phyloP scores from a whole-genome alignment of 2,329 filamentous ascomycete genomes.

The Emericellopsis atlantica region DNA sequence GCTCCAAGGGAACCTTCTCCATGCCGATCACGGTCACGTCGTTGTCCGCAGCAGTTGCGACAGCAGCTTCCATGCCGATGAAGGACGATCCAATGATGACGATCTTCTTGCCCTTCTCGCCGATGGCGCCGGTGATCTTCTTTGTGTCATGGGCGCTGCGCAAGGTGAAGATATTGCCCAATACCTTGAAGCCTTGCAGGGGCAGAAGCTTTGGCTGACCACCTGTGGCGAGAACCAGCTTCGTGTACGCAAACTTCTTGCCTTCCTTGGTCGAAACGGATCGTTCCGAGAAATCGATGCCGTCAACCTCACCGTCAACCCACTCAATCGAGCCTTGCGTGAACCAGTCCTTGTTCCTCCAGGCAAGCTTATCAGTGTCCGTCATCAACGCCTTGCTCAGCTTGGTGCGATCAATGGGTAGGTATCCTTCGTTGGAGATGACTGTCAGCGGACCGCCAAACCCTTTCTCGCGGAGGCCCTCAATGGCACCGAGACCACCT shows the following conservation, averaged over 20 bases:
- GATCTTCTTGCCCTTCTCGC: slow-evolving; percentile 78
- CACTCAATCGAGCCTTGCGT: slow-evolving; percentile 45
- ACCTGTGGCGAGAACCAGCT: slow-evolving; percentile 82
- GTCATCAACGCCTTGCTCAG: slow-evolving; percentile 85
- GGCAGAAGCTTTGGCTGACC: slow-evolving; percentile 67
- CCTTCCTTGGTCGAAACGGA: slow-evolving; percentile 64
- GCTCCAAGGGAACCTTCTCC: slow-evolving; percentile 74
- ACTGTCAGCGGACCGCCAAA: slow-evolving; percentile 72
- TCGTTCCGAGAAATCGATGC: slow-evolving; percentile 64
- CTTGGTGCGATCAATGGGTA: slow-evolving; percentile 88
- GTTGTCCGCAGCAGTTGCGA: slow-evolving; percentile 68
- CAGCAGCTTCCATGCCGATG: slow-evolving; percentile 96
- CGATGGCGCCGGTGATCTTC: slow-evolving; percentile 66
- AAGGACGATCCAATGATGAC: slow-evolving; percentile 89
- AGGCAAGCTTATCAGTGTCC: slow-evolving; percentile 66
- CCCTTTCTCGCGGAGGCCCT: slow-evolving; percentile 71
- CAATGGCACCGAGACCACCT: slow-evolving; percentile 68
- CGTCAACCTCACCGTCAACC: slow-evolving; percentile 52
- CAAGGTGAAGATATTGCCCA: slow-evolving; percentile 79
- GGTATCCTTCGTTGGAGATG: slow-evolving; percentile 71
- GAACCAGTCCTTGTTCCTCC: slow-evolving; percentile 69
- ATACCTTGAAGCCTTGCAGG: slow-evolving; percentile 71
- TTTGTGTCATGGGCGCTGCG: slow-evolving; percentile 67
- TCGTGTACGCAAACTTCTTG: slow-evolving; percentile 64
- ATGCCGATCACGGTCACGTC: slow-evolving; percentile 78